Percentiles rank a stretch among this genome's conserved stretches.
Conservation (phyloP, 2,329 filamentous ascomycete genomes). For the Pseudogymnoascus sp. region DNA sequence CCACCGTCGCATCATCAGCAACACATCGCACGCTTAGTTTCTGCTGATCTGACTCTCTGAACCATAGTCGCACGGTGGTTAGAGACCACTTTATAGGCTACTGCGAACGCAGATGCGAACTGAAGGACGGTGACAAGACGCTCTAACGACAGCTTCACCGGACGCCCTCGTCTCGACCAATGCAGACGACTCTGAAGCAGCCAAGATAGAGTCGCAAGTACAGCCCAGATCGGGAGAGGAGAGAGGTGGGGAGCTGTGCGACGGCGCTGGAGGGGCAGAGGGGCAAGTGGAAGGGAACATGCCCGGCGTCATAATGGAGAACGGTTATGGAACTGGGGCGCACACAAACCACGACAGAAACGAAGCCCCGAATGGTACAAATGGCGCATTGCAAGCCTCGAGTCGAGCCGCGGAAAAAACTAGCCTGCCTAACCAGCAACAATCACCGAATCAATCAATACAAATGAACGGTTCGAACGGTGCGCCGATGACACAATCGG, state of each 20-base stretch:
- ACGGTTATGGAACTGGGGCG: slow-evolving; percentile 43
- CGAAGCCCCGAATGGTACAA: slow-evolving; percentile 35
- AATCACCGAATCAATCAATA: slow-evolving; percentile 25
- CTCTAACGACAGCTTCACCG: not conserved
- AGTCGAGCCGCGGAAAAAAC: slow-evolving; percentile 18
- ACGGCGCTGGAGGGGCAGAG: slow-evolving; percentile 21
- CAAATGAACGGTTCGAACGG: slow-evolving; percentile 21
- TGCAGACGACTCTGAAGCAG: slow-evolving; percentile 13
- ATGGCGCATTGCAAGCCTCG: slow-evolving; percentile 29
- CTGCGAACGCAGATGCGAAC: not conserved
- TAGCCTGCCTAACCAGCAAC: slow-evolving; percentile 12
- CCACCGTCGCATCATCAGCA: slow-evolving; percentile 1
- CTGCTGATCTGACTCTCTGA: not conserved
- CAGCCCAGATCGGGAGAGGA: slow-evolving; percentile 20
- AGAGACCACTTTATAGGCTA: not conserved
- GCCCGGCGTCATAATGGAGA: slow-evolving; percentile 50
- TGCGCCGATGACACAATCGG: slow-evolving; percentile 12
- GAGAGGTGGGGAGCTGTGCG: slow-evolving; percentile 20
- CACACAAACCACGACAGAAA: slow-evolving; percentile 50
- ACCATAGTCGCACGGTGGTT: slow-evolving; percentile 2
- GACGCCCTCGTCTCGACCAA: slow-evolving; percentile 5
- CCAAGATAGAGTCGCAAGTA: slow-evolving; percentile 29
- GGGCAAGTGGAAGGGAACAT: slow-evolving; percentile 29
- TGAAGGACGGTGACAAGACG: not conserved
- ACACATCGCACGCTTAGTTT: not conserved